Evolutionary conservation across 1,284 basidiomycete genomes (phyloP).

Genomic region (Melanopsichium pennsylvanicum): DNA sequence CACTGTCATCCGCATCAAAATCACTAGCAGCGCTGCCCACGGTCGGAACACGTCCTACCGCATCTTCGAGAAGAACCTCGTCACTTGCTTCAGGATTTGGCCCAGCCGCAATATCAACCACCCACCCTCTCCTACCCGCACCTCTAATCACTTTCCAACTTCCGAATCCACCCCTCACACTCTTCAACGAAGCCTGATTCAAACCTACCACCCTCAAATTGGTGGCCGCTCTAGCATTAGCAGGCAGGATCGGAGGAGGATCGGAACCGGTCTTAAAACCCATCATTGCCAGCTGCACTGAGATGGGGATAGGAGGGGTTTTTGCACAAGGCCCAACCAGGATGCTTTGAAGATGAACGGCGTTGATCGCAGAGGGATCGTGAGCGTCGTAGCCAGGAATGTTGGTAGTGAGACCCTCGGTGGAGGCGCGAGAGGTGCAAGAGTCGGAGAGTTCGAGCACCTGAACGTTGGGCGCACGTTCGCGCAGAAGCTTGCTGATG

Average conservation of each 20-base stretch:
- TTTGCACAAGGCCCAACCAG: conserved; percentile 68
- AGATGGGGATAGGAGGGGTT: conserved; percentile 55
- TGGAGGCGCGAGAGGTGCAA: conserved; percentile 39
- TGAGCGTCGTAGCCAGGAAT: conserved; percentile 65
- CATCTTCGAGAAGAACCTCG: conserved; percentile 29
- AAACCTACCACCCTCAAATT: conserved; percentile 88
- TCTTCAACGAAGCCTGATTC: conserved; percentile 76
- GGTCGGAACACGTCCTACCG: neutral
- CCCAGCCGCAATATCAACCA: conserved; percentile 84
- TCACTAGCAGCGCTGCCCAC: neutral
- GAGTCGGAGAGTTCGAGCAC: conserved; percentile 83
- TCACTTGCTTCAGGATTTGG: conserved; percentile 71
- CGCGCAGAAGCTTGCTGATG: conserved; percentile 76
- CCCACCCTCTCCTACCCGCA: conserved; percentile 94
- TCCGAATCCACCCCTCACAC: conserved; percentile 78
- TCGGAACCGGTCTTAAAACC: conserved; percentile 63
- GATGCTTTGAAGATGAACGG: conserved; percentile 69
- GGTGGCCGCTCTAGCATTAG: conserved; percentile 68
- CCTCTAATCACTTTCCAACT: conserved; percentile 87
- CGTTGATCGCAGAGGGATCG: conserved; percentile 71
- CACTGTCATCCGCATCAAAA: conserved; percentile 4
- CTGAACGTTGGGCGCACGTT: conserved; percentile 80
- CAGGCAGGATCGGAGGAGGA: conserved; percentile 41
- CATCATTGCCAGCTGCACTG: conserved; percentile 57
- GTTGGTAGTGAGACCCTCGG: conserved; percentile 29